Conservation (phyloP, 2,329 filamentous ascomycete genomes). For the Fusarium agapanthi region DNA sequence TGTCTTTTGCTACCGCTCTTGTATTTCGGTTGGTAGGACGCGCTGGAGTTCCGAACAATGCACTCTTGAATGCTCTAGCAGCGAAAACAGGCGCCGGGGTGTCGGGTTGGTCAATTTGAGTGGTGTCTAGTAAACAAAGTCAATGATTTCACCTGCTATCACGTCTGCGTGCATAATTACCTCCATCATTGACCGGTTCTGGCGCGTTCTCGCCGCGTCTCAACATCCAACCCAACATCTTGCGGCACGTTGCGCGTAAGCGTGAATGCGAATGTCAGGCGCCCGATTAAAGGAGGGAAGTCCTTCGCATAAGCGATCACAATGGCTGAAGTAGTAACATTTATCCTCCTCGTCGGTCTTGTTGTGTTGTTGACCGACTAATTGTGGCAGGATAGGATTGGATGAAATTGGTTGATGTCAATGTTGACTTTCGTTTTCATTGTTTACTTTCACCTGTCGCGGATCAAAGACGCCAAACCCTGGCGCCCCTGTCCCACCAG, state of each 20-base stretch:
- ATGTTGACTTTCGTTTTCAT: constrained; percentile 29
- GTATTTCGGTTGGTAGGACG: constrained; percentile 47
- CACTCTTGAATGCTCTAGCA: constrained; percentile 70
- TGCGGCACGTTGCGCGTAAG: constrained; percentile 12
- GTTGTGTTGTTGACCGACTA: constrained; percentile 5
- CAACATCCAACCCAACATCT: constrained; percentile 70
- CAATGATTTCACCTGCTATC: not conserved
- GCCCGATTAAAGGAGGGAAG: not conserved
- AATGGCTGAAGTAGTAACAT: constrained; percentile 16
- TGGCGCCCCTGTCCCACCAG: constrained; percentile 2
- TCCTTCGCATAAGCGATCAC: constrained; percentile 26
- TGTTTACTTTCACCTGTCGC: constrained; percentile 33
- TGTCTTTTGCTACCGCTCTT: constrained; percentile 32
- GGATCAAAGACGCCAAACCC: constrained; percentile 20
- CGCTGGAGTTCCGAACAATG: constrained; percentile 68
- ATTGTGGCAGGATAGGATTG: constrained; percentile 24
- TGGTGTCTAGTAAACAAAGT: constrained; percentile 46
- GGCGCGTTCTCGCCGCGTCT: constrained; percentile 55
- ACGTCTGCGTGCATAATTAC: constrained; percentile 30
- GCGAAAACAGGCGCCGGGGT: constrained; percentile 74
- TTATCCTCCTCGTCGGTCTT: not conserved
- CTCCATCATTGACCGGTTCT: constrained; percentile 43
- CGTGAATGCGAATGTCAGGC: not conserved
- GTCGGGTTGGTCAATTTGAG: constrained; percentile 66
- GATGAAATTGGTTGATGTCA: constrained; percentile 17